A percentile compares a stretch with the other conserved stretches of the same genome.
These are phyloP conservation scores for Petunia axillaris DNA, from an alignment of 257 asterid species.

Conservation along the genomic window DNA sequence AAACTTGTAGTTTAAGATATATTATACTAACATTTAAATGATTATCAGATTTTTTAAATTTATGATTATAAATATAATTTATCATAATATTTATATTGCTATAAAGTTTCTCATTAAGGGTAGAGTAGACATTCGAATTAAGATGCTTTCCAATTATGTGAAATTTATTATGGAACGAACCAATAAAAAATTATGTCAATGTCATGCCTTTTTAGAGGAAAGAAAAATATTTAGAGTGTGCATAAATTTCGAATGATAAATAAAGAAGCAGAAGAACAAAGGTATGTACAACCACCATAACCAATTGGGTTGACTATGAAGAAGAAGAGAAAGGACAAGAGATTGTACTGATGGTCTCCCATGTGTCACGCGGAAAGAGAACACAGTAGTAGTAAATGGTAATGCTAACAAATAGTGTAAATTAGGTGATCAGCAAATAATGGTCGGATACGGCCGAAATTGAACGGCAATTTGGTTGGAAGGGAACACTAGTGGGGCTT, in stretches of 20 bases:
- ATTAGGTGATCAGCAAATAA: neutral
- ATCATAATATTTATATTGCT: too few species aligned
- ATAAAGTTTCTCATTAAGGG: too few species aligned
- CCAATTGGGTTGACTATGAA: slow-evolving; percentile 40
- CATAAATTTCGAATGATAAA: neutral
- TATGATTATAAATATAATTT: too few species aligned
- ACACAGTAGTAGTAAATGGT: neutral
- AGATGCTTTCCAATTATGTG: too few species aligned
- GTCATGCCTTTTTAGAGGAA: too few species aligned
- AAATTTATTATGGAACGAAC: too few species aligned
- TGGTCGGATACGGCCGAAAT: neutral
- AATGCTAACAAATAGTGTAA: neutral
- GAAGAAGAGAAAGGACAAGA: neutral
- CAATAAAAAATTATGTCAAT: too few species aligned
- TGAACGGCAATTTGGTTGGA: slow-evolving; percentile 38
- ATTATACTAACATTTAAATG: too few species aligned
- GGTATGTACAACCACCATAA: slow-evolving; percentile 31
- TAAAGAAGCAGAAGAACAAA: slow-evolving; percentile 1
- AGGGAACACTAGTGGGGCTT: slow-evolving; percentile 37
- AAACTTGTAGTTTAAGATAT: too few species aligned
- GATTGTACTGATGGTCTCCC: neutral
- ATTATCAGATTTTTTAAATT: too few species aligned
- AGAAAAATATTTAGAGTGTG: neutral
- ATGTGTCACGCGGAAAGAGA: slow-evolving; percentile 33
- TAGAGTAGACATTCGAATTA: too few species aligned